phyloP scores from a whole-genome alignment of 2,329 filamentous ascomycete species.

The Chalaropsis thielavioides region DNA sequence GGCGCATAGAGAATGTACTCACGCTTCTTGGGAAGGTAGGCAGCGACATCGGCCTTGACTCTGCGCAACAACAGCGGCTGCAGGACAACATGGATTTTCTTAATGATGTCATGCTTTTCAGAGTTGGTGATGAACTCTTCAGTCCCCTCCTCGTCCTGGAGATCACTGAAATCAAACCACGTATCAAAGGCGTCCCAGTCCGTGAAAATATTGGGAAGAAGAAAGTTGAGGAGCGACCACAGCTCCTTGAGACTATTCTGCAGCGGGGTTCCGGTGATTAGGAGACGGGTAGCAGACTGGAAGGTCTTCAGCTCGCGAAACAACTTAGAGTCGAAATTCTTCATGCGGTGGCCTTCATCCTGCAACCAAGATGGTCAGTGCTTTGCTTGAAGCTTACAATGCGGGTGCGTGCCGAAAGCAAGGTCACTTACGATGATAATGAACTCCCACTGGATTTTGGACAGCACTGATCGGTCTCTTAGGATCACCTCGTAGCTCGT shows the following conservation, averaged over 20 bases:
- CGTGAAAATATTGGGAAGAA: conserved; percentile 84
- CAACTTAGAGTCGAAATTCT: conserved; percentile 86
- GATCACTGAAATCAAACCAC: conserved; percentile 93
- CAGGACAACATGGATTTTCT: conserved; percentile 82
- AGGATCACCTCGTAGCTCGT: conserved; percentile 96
- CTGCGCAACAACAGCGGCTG: conserved; percentile 81
- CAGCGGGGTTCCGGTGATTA: conserved; percentile 88
- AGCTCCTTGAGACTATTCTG: conserved; percentile 93
- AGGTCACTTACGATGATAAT: conserved; percentile 64
- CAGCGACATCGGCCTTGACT: conserved; percentile 86
- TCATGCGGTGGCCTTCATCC: conserved; percentile 94
- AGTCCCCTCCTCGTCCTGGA: conserved; percentile 69
- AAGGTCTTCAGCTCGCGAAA: conserved; percentile 83
- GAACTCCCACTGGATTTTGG: conserved; percentile 85
- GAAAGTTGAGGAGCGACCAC: conserved; percentile 88
- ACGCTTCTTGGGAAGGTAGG: conserved; percentile 82
- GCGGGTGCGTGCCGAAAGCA: not conserved
- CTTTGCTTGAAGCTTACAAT: not conserved
- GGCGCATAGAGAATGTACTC: conserved; percentile 94
- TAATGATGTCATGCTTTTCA: conserved; percentile 36
- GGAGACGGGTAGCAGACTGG: conserved; percentile 72
- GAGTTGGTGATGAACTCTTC: conserved; percentile 68
- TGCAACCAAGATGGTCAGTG: conserved; percentile 23
- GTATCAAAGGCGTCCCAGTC: conserved; percentile 84
- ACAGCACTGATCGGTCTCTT: conserved; percentile 68